Base-by-base conservation (phyloP, 495 filamentous ascomycete genomes). In the Penicillium mononematosum region DNA sequence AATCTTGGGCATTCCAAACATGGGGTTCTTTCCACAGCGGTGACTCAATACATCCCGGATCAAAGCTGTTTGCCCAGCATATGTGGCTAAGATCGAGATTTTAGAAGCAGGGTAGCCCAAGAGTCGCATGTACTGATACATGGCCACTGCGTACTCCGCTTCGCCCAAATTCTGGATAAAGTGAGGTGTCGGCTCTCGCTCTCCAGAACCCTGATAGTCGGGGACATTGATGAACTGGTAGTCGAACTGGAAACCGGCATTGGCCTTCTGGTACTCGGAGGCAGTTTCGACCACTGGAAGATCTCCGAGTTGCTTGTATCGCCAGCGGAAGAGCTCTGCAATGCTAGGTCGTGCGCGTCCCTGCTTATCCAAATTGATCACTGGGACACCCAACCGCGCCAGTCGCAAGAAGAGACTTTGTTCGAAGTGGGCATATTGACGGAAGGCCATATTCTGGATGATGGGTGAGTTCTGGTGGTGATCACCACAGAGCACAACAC, bases 81-180 rank as follows among this genome's bases (percentile, higher is more conserved):
- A 99, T 1, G 94, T 92, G 12, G 91, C 87, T 34, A 99, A 78
- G 51, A 99, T 96, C 29, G 85, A 88, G 70, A 98, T 96, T 67
- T 87, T 92, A 38, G 84, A 81, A 2, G 90, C 88, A n/a, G 95
- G 92, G 71, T 99, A 99, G 11, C 92, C 94, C 7, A 99, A 84
- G 47, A 99, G 78, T 25, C 94, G 88, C 95, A 99, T 98, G 66
- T 97, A 99, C 75, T 95, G 90, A 73, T 86, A 99, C 47, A 98
- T 80, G 25, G 95, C 95, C 41, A 97, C 94, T 9, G 90, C 88
- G 64, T 98, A 98, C 75, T 99, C 94, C 0, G 94, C 94, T 70
- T 99, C 94, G 27, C 95, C 94, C 24, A 98, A 75, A 64, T 99
- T 99, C 72, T 98, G 95, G 53, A 97, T 88, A 69, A 96, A 98